A percentile compares a stretch with the other conserved stretches of the same genome.
Evolutionary conservation across 148 eudicot species (phyloP).

Genomic region (Cornus controversa): DNA sequence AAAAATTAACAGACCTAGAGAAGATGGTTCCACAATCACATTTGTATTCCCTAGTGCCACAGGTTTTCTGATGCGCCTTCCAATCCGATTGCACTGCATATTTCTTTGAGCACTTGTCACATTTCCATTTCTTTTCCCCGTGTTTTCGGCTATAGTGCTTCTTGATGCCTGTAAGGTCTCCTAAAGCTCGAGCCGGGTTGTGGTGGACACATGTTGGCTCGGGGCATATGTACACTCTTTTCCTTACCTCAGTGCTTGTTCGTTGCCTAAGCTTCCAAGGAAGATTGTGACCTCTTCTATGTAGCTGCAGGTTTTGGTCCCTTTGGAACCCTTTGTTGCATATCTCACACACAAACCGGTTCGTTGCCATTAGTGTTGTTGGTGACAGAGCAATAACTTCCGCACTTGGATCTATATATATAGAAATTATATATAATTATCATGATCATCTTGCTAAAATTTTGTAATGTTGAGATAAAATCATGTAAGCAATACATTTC

Average conservation of each 20-base stretch:
- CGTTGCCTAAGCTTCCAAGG: conserved; percentile 62
- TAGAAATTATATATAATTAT: too few species aligned
- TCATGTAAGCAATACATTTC: too few species aligned
- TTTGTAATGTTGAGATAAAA: too few species aligned
- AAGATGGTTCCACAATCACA: conserved; percentile 64
- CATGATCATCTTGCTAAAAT: too few species aligned
- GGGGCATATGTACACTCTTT: conserved; percentile 52
- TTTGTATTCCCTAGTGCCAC: conserved; percentile 58
- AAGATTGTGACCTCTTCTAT: conserved; percentile 56
- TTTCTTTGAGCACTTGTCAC: conserved; percentile 56
- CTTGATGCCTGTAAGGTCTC: conserved; percentile 59
- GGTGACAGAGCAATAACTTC: conserved; percentile 60
- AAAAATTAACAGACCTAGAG: conserved; percentile 32
- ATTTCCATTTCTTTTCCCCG: conserved; percentile 64
- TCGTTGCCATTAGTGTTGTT: conserved; percentile 57
- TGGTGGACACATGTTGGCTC: conserved; percentile 51
- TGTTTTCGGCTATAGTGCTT: conserved; percentile 58
- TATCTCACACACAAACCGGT: conserved; percentile 58
- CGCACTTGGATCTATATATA: conserved; percentile 47
- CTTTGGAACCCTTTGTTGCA: conserved; percentile 63
- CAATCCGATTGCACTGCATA: conserved; percentile 65
- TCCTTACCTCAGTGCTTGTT: conserved; percentile 41
- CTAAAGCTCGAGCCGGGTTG: conserved; percentile 47
- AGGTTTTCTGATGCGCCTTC: conserved; percentile 64
- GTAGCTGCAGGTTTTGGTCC: conserved; percentile 59